Percentiles rank a stretch among this genome's conserved stretches.
These are phyloP conservation scores for Beauveria asiatica DNA, from an alignment of 2,329 filamentous ascomycete genomes.

Conservation along the genomic window DNA sequence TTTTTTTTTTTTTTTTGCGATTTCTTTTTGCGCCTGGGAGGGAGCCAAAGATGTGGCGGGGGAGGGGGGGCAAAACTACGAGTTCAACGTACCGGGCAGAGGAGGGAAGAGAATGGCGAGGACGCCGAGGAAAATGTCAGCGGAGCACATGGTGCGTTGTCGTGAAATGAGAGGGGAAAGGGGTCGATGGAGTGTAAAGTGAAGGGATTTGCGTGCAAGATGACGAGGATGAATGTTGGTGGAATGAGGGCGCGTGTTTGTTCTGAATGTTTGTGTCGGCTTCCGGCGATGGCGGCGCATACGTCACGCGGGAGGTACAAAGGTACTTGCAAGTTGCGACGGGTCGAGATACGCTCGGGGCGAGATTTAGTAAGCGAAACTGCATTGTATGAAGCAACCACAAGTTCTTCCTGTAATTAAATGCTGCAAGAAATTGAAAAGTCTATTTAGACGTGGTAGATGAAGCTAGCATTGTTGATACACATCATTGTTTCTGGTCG, in stretches of 20 bases:
- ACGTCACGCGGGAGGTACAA: conserved; percentile 3
- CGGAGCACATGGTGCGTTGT: conserved; percentile 41
- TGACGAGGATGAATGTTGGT: not conserved
- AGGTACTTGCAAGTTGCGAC: not conserved
- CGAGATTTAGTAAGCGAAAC: no score
- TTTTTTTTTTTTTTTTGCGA: not conserved
- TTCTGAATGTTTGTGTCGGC: conserved; percentile 12
- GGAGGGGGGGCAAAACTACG: not conserved
- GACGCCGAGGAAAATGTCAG: conserved; percentile 55
- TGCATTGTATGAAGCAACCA: no score
- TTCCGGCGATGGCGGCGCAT: not conserved
- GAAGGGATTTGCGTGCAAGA: no score
- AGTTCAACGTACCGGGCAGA: conserved; percentile 45
- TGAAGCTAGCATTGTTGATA: no score
- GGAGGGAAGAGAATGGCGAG: conserved; percentile 59
- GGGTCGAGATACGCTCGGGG: no score
- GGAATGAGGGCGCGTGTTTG: not conserved
- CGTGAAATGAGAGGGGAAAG: not conserved
- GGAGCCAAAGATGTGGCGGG: not conserved
- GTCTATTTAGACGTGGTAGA: no score
- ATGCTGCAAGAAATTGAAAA: no score
- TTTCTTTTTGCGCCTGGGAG: not conserved
- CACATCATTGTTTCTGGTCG: no score
- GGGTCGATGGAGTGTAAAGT: not conserved
- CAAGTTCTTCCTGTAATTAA: no score